Base-by-base conservation (phyloP, 2,329 filamentous ascomycete species). In the Dactylellina leptospora region DNA sequence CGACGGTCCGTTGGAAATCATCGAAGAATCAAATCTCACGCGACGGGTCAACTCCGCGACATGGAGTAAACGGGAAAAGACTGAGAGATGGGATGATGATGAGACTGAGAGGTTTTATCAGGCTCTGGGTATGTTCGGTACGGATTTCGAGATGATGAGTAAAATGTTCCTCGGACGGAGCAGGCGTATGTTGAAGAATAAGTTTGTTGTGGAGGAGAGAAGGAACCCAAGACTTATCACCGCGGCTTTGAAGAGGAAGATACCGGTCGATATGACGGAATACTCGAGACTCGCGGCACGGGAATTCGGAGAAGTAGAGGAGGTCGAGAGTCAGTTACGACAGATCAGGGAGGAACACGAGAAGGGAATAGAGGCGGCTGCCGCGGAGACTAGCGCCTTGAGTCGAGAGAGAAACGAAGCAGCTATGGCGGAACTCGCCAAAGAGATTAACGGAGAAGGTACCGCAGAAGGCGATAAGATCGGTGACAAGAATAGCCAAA, bases 21-120 rank as follows among this genome's bases (percentile, higher is more conserved):
- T 90, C 27, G 90, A 92, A 76, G 90, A 93, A 78, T 88, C 92
- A 80, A 90, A 93, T 76, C 88, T 93, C 76, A 91, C 90, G 1
- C 85, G 85, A 16, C 84, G 87, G 58, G 86, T 90, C 74, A 95
- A 88, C 16, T 86, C 86, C 20, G 85, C 84, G 56, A 89, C 88
- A 9, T 92, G 88, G 80, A 82, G 88, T 77, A 88, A 90, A 78
- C 81, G 87, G 77, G 81, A 85, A 79, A 86, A 87, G 63, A 83
- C 85, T 23, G 87, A 89, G 75, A 82, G 85, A 28, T 96, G 91
- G 91, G 86, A 84, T 53, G 83, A 85, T n/a, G 84, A 86, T 10
- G 85, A 88, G 70, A 93, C 89, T 2, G 88, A 90, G 61, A 82
- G 86, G 45, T 95, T 95, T 80, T 95, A 92, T 81, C 85, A 88